Conservation (phyloP, 2,329 filamentous ascomycete genomes). For the Curvularia sp. region DNA sequence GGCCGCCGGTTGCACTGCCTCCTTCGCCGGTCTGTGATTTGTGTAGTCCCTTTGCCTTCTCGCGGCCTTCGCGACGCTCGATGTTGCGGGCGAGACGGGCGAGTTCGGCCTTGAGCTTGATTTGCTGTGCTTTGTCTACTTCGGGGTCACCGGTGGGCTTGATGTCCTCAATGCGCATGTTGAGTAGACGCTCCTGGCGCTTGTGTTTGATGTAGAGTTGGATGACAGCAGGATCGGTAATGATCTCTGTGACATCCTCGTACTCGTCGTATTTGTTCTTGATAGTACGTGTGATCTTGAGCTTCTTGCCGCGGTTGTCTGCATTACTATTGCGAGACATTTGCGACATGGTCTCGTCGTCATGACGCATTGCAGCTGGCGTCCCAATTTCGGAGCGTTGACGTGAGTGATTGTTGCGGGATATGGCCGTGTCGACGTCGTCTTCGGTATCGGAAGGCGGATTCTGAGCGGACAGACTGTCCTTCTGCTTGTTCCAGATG, state of each 20-base stretch:
- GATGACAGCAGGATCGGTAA: conserved; percentile 82
- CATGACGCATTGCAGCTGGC: conserved; percentile 60
- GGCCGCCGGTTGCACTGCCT: conserved; percentile 53
- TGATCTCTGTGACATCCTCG: conserved; percentile 48
- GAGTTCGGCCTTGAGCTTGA: conserved; percentile 75
- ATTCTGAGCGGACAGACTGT: conserved; percentile 74
- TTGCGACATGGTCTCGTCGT: conserved; percentile 71
- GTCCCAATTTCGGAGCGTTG: conserved; percentile 69
- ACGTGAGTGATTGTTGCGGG: conserved; percentile 49
- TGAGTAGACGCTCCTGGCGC: conserved; percentile 72
- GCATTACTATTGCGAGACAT: conserved; percentile 61
- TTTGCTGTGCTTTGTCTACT: conserved; percentile 67
- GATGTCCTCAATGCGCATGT: conserved; percentile 73
- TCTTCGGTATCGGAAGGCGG: conserved; percentile 78
- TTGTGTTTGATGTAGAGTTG: conserved; percentile 84
- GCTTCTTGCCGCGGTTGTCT: conserved; percentile 68
- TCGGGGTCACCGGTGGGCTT: conserved; percentile 72
- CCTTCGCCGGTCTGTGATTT: conserved; percentile 53
- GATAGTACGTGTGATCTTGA: conserved; percentile 76
- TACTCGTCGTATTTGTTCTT: conserved; percentile 70
- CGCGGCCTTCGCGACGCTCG: conserved; percentile 85
- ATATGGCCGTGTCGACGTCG: conserved; percentile 63
- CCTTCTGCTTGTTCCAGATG: conserved; percentile 90
- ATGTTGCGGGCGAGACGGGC: conserved; percentile 89
- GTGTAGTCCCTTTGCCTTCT: conserved; percentile 78